A percentile compares a stretch with the other conserved stretches of the same genome.
These are phyloP conservation scores for Endoconidiophora laricicola DNA, from an alignment of 2,329 filamentous ascomycete genomes.

Conservation along the genomic window DNA sequence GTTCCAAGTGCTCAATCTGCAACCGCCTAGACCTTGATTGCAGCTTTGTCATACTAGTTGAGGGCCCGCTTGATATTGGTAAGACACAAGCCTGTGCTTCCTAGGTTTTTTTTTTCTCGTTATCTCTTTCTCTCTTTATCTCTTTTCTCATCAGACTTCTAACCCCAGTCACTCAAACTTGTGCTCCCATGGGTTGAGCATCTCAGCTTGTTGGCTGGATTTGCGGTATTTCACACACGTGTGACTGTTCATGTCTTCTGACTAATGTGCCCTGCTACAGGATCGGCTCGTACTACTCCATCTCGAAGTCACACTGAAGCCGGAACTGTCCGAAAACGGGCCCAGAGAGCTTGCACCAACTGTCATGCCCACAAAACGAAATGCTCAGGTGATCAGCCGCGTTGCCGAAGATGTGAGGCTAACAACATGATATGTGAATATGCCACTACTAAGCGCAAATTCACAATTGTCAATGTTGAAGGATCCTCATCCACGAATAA, in stretches of 20 bases:
- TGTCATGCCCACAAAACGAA: constrained; percentile 28
- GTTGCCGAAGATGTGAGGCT: constrained; percentile 23
- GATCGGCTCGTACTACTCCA: constrained; percentile 23
- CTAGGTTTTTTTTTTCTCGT: background rate
- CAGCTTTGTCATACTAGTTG: constrained; percentile 18
- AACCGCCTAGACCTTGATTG: constrained; percentile 22
- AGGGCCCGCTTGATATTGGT: constrained; percentile 11
- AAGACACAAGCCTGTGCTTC: constrained; percentile 1
- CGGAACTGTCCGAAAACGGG: constrained; percentile 25
- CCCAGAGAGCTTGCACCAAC: constrained; percentile 26
- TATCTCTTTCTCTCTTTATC: background rate
- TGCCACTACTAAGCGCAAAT: constrained; percentile 23
- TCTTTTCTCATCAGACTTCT: background rate
- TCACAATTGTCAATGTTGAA: constrained; percentile 20
- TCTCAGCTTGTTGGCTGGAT: background rate
- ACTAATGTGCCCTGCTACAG: constrained; percentile 14
- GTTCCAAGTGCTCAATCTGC: constrained; percentile 23
- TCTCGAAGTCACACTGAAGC: constrained; percentile 27
- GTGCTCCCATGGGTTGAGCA: background rate
- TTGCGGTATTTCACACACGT: background rate
- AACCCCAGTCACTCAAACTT: background rate
- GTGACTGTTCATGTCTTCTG: background rate
- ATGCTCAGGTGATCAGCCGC: constrained; percentile 26
- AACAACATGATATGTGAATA: constrained; percentile 25
- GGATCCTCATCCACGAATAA: background rate